A percentile compares a stretch with the other conserved stretches of the same genome.
Conservation (phyloP, 2,329 filamentous ascomycete genomes). For the Pseudogymnoascus sp. region DNA sequence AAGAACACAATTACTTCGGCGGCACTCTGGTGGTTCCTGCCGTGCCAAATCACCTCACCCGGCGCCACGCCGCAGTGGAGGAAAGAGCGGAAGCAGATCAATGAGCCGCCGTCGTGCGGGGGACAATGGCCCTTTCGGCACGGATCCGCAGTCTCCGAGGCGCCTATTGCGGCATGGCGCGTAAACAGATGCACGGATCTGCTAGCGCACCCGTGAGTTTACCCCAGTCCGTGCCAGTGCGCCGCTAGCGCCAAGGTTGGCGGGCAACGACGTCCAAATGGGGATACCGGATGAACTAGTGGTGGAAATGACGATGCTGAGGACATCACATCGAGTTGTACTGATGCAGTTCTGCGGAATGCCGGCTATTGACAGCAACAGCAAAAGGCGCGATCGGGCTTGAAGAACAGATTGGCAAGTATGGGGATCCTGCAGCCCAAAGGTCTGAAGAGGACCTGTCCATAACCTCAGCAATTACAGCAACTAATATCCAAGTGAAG, state of each 20-base stretch:
- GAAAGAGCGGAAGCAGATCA: constrained; percentile 5
- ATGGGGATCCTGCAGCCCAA: not conserved
- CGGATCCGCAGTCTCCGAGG: constrained; percentile 8
- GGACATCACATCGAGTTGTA: not conserved
- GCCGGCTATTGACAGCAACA: not conserved
- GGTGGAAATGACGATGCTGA: not conserved
- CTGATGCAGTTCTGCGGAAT: not conserved
- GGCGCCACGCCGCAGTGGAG: not conserved
- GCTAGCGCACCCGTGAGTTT: not conserved
- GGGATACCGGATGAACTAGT: not conserved
- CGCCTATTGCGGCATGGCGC: constrained; percentile 8
- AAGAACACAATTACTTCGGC: not conserved
- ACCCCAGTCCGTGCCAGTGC: not conserved
- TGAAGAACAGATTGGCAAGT: not conserved
- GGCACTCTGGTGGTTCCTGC: not conserved
- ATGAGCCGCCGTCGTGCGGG: not conserved
- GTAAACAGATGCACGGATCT: not conserved
- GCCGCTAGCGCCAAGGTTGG: not conserved
- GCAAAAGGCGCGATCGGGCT: not conserved
- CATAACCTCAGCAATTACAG: too few species aligned
- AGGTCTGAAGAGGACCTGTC: too few species aligned
- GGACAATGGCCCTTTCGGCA: not conserved
- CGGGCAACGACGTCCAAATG: not conserved
- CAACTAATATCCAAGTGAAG: too few species aligned
- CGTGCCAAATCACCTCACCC: not conserved